phyloP scores from a whole-genome alignment of 192 early-diverging fungal species.

The Umbelopsis sp. region DNA sequence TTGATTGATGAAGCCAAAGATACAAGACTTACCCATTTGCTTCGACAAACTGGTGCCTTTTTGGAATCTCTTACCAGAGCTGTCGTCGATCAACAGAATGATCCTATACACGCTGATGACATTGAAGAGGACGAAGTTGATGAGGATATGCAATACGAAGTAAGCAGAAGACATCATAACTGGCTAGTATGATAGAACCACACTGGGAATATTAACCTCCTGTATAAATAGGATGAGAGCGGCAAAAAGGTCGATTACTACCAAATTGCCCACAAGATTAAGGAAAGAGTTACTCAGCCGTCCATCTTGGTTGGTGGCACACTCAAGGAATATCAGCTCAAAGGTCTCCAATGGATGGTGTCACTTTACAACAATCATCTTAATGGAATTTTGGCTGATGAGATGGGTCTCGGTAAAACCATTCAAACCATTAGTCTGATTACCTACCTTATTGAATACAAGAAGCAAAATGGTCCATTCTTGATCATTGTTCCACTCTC shows the following conservation, averaged over 20 bases:
- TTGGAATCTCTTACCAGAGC: slow-evolving; percentile 83
- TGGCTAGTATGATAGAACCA: background rate
- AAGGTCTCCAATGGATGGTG: slow-evolving; percentile 99
- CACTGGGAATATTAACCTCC: background rate
- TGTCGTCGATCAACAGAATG: slow-evolving; percentile 80
- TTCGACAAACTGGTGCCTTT: slow-evolving; percentile 88
- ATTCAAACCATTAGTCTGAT: slow-evolving; percentile 97
- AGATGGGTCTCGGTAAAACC: slow-evolving; percentile 89
- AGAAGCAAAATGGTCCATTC: slow-evolving; percentile 94
- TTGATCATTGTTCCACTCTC: slow-evolving; percentile 96
- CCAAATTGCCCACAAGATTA: slow-evolving; percentile 81
- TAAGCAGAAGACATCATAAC: background rate
- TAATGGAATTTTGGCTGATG: slow-evolving; percentile 97
- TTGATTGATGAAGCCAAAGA: slow-evolving; percentile 96
- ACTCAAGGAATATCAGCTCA: slow-evolving; percentile 97
- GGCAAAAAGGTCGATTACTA: slow-evolving; percentile 78
- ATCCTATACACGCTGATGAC: slow-evolving; percentile 46
- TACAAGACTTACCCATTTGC: slow-evolving; percentile 89
- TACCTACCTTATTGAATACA: slow-evolving; percentile 93
- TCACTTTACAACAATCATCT: slow-evolving; percentile 97
- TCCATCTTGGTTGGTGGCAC: slow-evolving; percentile 83
- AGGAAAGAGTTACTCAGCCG: slow-evolving; percentile 83
- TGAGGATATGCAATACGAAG: slow-evolving; percentile 37
- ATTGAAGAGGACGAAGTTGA: slow-evolving; percentile 42
- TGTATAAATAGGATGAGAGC: slow-evolving; percentile 31